These are phyloP conservation scores for Annulohypoxylon bovei DNA, from an alignment of 495 filamentous ascomycete species.

Conservation along the genomic window DNA sequence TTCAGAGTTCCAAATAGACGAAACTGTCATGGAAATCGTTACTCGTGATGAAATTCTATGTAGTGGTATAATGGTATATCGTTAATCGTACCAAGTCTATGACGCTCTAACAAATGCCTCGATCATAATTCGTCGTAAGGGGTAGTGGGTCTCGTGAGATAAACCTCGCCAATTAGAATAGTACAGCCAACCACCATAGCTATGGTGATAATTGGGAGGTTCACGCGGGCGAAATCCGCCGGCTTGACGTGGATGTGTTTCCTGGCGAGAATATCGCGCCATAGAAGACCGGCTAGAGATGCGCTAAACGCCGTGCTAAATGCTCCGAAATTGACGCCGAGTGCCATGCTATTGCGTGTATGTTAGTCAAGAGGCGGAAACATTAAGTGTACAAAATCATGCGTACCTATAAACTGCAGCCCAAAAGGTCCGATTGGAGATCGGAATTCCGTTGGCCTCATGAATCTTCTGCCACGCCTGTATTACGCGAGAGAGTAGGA, in stretches of 20 bases:
- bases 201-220: conserved; percentile 73
- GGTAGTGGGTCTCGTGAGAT: conserved; percentile 53
- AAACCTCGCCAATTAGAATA: conserved; percentile 69
- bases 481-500: conserved; percentile 71
- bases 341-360: conserved; percentile 61
- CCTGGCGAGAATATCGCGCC: conserved; percentile 70
- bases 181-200: conserved; percentile 69
- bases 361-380: neutral
- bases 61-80: conserved; percentile 14
- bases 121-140: conserved; percentile 26
- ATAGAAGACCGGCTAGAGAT: conserved; percentile 71
- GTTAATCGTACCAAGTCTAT: conserved; percentile 26
- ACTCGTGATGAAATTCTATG: conserved; percentile 2
- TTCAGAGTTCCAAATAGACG: neutral
- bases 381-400: neutral
- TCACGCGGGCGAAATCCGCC: conserved; percentile 69
- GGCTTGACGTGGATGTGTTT: conserved; percentile 69
- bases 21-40: conserved; percentile 19
- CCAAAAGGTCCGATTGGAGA: conserved; percentile 70
- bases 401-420: conserved; percentile 64
- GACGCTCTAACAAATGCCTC: neutral
- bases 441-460: conserved; percentile 49
- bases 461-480: conserved; percentile 70
- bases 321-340: conserved; percentile 75
- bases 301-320: conserved; percentile 74